Conservation (phyloP, 306 rosid genomes). For the Carpinus viminea region DNA sequence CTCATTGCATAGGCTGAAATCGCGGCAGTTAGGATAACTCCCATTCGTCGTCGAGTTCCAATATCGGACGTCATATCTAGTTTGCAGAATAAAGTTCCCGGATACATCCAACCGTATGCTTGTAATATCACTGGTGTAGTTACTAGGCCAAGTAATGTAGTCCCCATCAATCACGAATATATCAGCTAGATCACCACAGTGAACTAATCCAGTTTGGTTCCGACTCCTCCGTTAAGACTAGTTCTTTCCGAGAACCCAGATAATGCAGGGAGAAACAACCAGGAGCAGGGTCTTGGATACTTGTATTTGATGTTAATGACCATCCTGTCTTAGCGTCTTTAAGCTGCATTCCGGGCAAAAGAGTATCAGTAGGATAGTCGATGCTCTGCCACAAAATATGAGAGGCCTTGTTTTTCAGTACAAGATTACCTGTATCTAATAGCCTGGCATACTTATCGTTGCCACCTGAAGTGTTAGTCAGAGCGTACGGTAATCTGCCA, state of each 20-base stretch:
- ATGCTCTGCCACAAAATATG: background rate
- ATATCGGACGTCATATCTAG: too few relatives aligned
- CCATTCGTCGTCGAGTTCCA: too few relatives aligned
- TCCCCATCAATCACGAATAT: too few relatives aligned
- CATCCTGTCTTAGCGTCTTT: background rate
- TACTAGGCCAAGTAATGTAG: too few relatives aligned
- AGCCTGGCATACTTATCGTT: background rate
- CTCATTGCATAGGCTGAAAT: background rate
- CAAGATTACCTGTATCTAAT: background rate
- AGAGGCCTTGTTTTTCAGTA: background rate
- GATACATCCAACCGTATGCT: too few relatives aligned
- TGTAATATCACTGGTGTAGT: too few relatives aligned
- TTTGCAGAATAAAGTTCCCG: background rate
- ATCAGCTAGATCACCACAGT: too few relatives aligned
- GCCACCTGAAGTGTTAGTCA: background rate
- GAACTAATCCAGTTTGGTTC: too few relatives aligned
- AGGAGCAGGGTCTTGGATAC: background rate
- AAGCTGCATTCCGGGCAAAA: background rate
- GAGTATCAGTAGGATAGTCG: background rate
- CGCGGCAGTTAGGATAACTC: background rate
- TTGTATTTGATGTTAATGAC: background rate
- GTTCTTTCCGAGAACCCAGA: background rate
- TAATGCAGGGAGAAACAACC: too few relatives aligned
- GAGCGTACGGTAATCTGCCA: background rate
- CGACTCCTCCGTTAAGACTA: background rate